Evolutionary conservation across 495 filamentous ascomycete genomes (phyloP).

Genomic region (Parmelia sp.): DNA sequence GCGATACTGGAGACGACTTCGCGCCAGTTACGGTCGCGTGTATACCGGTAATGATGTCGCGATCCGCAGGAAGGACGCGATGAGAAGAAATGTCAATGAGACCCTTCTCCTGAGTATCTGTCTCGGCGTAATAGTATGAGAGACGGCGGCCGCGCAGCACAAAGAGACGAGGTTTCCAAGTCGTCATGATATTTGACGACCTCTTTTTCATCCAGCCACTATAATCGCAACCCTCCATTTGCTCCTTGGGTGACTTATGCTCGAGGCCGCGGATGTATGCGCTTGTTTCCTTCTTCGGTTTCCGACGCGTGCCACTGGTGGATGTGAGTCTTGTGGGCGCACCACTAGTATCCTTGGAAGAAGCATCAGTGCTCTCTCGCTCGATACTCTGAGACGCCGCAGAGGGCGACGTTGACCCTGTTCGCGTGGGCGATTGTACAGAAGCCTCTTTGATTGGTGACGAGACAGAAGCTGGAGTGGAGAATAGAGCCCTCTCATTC

Average conservation of each 20-base stretch:
- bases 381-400: conserved; percentile 72
- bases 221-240: conserved; percentile 83
- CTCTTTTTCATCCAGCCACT: conserved; percentile 99
- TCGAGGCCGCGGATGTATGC: conserved; percentile 84
- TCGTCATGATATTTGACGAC: conserved; percentile 88
- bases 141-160: conserved; percentile 84
- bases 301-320: conserved; percentile 43
- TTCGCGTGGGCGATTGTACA: conserved; percentile 61
- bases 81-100: conserved; percentile 97
- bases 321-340: conserved; percentile 40
- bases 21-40: conserved; percentile 90
- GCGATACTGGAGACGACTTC: conserved; percentile 65
- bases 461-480: conserved; percentile 44
- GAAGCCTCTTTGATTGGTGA: conserved; percentile 60
- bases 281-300: conserved; percentile 89
- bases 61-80: conserved; percentile 89
- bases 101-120: conserved; percentile 85
- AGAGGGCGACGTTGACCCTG: conserved; percentile 82
- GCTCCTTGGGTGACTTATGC: conserved; percentile 74
- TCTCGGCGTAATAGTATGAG: conserved; percentile 93
- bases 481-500: conserved; percentile 49
- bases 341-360: conserved; percentile 57
- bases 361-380: conserved; percentile 57
- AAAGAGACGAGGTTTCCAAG: conserved; percentile 94
- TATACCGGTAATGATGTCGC: conserved; percentile 79